Base-by-base conservation (phyloP, 2,329 filamentous ascomycete genomes). In the Cordyceps tenuipes region DNA sequence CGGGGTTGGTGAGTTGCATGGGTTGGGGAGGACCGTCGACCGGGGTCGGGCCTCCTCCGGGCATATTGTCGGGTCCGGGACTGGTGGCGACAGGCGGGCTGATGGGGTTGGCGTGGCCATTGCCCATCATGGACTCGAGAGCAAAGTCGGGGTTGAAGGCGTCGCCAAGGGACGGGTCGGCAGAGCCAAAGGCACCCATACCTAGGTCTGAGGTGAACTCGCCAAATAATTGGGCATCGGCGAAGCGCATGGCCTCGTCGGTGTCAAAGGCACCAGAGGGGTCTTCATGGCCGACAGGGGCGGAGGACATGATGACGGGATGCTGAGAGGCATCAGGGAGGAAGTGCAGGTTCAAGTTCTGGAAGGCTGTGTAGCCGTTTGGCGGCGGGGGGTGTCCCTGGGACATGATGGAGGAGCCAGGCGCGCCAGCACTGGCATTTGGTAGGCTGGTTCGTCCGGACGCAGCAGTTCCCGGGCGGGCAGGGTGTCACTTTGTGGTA, bases 31-130 rank as follows among this genome's bases (percentile, higher is more conserved):
- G 74, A 57, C 70, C 69, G 36, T 72, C 70, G 23, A 74, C 72
- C 15, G 78, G 76, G 36, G 74, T 62, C n/a, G 76, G 75, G 29
- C 75, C 74, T 17, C 72, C 73, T 61, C 76, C 76, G 43, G 76
- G 74, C 8, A 76, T 69, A 47, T 72, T 73, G 62, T 73, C 73
- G 53, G 68, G 67, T 2, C 67, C 68, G 1, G 68, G 70, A 58
- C 70, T 71, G 65, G 73, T 70, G 52, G 8, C 43, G 41, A 23
- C 21, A 17, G 46, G 21, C 48, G 70, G 69, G 57, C 70, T 73
- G 62, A 74, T 69, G 48, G 69, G 62, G 55, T 63, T 67, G 39
- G 62, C 52, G 34, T 66, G 59, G 39, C 59, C 65, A 44, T 66
- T 66, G 46, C 9, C 51, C 54, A 50, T 61, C 47, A 61, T 59